phyloP scores from a whole-genome alignment of 805 yeast genomes.

The Metschnikowia gelsemii region DNA sequence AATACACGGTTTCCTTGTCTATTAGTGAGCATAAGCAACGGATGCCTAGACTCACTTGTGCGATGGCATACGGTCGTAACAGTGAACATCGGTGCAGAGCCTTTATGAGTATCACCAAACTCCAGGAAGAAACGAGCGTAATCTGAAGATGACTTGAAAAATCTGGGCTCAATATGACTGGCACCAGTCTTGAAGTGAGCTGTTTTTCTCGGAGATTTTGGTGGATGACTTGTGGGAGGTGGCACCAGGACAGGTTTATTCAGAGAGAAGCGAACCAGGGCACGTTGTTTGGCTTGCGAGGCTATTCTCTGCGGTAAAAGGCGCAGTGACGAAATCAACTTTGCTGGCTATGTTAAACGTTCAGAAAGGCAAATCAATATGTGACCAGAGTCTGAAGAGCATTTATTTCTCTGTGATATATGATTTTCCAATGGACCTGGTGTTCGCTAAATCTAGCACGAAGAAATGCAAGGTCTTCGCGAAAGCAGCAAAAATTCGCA shows the following conservation, averaged over 20 bases:
- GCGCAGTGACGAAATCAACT: conserved; percentile 11
- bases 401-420: not conserved
- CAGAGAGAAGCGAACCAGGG: conserved; percentile 12
- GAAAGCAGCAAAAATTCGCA: conserved; percentile 2
- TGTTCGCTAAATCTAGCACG: not conserved
- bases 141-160: conserved; percentile 11
- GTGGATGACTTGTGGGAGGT: not conserved
- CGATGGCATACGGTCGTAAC: conserved; percentile 53
- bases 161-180: conserved; percentile 12
- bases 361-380: not conserved
- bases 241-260: conserved; percentile 2
- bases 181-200: conserved; percentile 10
- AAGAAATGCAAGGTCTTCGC: not conserved
- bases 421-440: not conserved
- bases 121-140: conserved; percentile 11
- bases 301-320: conserved; percentile 7
- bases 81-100: conserved; percentile 41
- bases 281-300: conserved; percentile 8
- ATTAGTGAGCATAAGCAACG: conserved; percentile 52
- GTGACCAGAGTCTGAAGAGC: not conserved
- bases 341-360: conserved; percentile 3
- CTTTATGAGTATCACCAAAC: conserved; percentile 6
- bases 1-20: conserved; percentile 55
- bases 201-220: not conserved
- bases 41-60: conserved; percentile 54